Conservation (phyloP, 2,329 filamentous ascomycete genomes). For the Colletotrichum plurivorum region DNA sequence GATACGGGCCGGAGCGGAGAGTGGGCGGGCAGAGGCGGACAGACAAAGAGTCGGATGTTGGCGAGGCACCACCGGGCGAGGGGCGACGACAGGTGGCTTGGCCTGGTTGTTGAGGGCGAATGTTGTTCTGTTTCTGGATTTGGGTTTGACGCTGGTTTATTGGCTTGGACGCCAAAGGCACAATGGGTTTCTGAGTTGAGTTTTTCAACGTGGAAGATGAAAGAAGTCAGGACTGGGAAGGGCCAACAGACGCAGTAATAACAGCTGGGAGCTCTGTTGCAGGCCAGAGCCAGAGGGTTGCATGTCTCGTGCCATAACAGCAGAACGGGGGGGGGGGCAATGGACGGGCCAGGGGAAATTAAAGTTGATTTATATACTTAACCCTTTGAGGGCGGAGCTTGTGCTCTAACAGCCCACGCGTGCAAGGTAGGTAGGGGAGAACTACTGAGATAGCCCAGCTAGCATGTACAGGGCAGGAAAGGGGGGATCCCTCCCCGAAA, state of each 20-base stretch:
- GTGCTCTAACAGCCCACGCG: slow-evolving; percentile 36
- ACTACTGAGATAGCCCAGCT: slow-evolving; percentile 28
- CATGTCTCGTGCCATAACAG: slow-evolving; percentile 59
- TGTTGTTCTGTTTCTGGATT: background rate
- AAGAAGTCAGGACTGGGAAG: slow-evolving; percentile 20
- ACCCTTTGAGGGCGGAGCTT: slow-evolving; percentile 45
- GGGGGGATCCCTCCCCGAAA: slow-evolving; percentile 1
- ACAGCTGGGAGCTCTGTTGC: slow-evolving; percentile 50
- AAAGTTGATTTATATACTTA: slow-evolving; percentile 57
- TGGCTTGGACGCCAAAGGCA: slow-evolving; percentile 20
- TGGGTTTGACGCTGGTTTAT: slow-evolving; percentile 14
- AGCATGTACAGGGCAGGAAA: slow-evolving; percentile 16
- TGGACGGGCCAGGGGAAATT: slow-evolving; percentile 50
- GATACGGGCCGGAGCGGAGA: slow-evolving; percentile 15
- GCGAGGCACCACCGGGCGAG: slow-evolving; percentile 28
- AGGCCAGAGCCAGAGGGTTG: slow-evolving; percentile 55
- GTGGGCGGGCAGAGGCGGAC: slow-evolving; percentile 17
- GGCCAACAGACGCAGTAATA: slow-evolving; percentile 36
- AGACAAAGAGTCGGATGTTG: slow-evolving; percentile 26
- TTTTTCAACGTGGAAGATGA: slow-evolving; percentile 21
- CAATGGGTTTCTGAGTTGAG: slow-evolving; percentile 2
- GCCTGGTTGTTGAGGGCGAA: slow-evolving; percentile 18
- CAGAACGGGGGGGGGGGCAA: slow-evolving; percentile 51
- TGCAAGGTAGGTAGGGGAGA: slow-evolving; percentile 13
- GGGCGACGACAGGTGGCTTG: slow-evolving; percentile 18